Conservation (phyloP, 768 basidiomycete species). For the Roridomyces roridus region DNA sequence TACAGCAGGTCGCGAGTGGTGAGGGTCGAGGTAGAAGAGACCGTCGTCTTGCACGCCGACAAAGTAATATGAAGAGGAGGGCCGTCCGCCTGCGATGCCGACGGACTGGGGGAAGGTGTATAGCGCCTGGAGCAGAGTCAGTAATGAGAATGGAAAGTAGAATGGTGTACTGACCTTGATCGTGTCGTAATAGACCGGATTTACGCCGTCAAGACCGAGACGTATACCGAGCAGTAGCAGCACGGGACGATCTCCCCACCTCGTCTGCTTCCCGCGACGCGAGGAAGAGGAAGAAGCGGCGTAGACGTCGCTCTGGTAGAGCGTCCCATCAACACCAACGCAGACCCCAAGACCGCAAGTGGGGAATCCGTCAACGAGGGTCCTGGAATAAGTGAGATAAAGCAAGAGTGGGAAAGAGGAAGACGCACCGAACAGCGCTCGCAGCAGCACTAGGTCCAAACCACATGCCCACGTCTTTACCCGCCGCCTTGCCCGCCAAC, state of each 20-base stretch:
- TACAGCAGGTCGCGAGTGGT: conserved; percentile 77
- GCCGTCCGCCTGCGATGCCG: conserved; percentile 95
- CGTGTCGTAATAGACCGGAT: too few relatives aligned
- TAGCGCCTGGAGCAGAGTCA: conserved; percentile 59
- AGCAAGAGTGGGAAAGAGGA: not conserved
- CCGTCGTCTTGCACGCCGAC: conserved; percentile 90
- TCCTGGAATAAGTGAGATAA: not conserved
- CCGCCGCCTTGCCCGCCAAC: conserved; percentile 73
- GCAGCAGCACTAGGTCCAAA: conserved; percentile 83
- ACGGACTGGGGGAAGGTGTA: conserved; percentile 93
- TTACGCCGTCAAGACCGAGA: too few relatives aligned
- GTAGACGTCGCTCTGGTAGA: conserved; percentile 76
- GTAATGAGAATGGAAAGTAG: too few relatives aligned
- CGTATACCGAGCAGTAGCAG: conserved; percentile 49
- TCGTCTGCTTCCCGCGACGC: conserved; percentile 20
- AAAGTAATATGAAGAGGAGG: conserved; percentile 96
- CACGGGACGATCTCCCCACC: conserved; percentile 86
- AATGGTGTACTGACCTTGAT: too few relatives aligned
- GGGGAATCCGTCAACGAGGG: conserved; percentile 1
- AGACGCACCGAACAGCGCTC: conserved; percentile 70
- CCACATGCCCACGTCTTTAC: conserved; percentile 85
- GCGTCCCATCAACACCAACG: not conserved
- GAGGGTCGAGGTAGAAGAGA: conserved; percentile 83
- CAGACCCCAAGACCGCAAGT: conserved; percentile 1
- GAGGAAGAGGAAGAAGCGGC: conserved; percentile 62